A percentile compares a stretch with the other conserved stretches of the same genome.
phyloP scores from a whole-genome alignment of 768 basidiomycete species.

The Lentinus brumalis region DNA sequence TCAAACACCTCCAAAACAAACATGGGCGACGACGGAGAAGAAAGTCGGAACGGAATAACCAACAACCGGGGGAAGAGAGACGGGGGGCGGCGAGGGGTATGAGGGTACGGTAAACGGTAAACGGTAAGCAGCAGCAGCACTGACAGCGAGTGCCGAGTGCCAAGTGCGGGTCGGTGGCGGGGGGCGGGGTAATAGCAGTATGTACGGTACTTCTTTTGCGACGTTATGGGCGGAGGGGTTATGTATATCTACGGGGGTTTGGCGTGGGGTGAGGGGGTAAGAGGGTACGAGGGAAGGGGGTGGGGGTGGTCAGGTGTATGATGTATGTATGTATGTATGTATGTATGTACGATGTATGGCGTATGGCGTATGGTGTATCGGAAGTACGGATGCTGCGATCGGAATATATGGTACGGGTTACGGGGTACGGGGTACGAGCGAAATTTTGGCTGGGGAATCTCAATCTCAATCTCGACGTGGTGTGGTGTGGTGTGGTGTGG shows the following conservation, averaged over 20 bases:
- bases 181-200: slow-evolving; percentile 10
- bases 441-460: neutral
- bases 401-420: slow-evolving; percentile 13
- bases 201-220: slow-evolving; percentile 15
- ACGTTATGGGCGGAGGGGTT: too few relatives aligned
- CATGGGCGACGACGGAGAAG: too few relatives aligned
- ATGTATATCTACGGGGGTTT: neutral
- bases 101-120: slow-evolving; percentile 9
- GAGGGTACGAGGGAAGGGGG: too few relatives aligned
- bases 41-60: slow-evolving; percentile 10
- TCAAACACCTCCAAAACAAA: too few relatives aligned
- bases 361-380: slow-evolving; percentile 10
- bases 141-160: neutral
- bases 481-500: neutral
- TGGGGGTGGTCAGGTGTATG: too few relatives aligned
- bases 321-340: slow-evolving; percentile 1
- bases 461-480: too few relatives aligned
- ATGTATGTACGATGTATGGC: slow-evolving; percentile 9
- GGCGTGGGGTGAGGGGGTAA: too few relatives aligned
- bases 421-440: neutral
- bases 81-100: slow-evolving; percentile 19
- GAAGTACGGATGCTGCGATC: slow-evolving; percentile 2
- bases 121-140: too few relatives aligned
- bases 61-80: slow-evolving; percentile 10
- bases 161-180: too few relatives aligned